phyloP scores from a whole-genome alignment of 2,329 filamentous ascomycete genomes.

The Diaporthe vexans region DNA sequence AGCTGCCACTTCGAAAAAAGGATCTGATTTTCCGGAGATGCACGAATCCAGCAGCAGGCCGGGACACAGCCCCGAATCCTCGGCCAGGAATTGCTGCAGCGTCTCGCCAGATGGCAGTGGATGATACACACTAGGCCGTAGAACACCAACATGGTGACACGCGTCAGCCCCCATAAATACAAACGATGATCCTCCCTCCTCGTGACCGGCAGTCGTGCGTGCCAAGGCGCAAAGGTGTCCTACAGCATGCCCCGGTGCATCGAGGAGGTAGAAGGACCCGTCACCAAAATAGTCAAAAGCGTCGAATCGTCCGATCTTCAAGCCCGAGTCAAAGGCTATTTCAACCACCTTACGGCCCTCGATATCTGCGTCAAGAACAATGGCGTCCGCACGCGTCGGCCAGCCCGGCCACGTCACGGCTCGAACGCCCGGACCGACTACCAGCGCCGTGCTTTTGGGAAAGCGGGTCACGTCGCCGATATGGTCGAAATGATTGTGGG shows the following conservation, averaged over 20 bases:
- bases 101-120: constrained; percentile 49
- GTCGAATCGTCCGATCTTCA: constrained; percentile 48
- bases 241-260: constrained; percentile 45
- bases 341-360: constrained; percentile 44
- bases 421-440: constrained; percentile 65
- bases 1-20: constrained; percentile 45
- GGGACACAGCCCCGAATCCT: constrained; percentile 1
- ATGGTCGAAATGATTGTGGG: constrained; percentile 63
- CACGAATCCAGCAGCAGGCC: constrained; percentile 18
- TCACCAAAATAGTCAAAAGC: constrained; percentile 47
- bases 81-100: background rate
- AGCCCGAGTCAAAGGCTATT: constrained; percentile 33
- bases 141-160: constrained; percentile 51
- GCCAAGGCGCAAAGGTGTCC: constrained; percentile 42
- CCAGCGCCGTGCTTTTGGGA: constrained; percentile 55
- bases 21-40: background rate
- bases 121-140: constrained; percentile 52
- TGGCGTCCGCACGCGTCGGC: constrained; percentile 52
- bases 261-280: constrained; percentile 45
- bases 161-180: constrained; percentile 46
- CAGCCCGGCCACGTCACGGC: constrained; percentile 57
- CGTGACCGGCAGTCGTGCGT: constrained; percentile 21
- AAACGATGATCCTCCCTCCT: constrained; percentile 43
- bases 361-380: constrained; percentile 47
- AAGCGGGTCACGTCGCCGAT: constrained; percentile 62